Conservation (phyloP, 2,329 filamentous ascomycete genomes). For the Penicillium sp. region DNA sequence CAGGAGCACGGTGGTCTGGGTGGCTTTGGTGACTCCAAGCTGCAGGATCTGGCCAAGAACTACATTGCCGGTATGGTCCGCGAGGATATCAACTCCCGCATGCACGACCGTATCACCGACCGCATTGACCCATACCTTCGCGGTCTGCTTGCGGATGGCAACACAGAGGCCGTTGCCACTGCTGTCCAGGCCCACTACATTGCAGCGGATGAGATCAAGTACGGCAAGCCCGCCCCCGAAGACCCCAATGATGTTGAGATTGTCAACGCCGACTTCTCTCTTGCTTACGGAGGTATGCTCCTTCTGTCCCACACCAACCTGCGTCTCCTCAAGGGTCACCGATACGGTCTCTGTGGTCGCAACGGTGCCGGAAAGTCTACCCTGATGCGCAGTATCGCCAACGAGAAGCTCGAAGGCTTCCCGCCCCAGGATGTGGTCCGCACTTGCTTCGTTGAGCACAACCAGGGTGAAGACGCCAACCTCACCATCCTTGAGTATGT, state of each 20-base stretch:
- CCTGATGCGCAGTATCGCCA: conserved; percentile 93
- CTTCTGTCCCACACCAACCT: conserved; percentile 94
- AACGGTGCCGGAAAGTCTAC: conserved; percentile 99
- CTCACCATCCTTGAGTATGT: conserved; percentile 95
- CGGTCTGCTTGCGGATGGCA: conserved; percentile 63
- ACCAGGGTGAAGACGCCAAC: conserved; percentile 96
- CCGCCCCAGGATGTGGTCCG: conserved; percentile 87
- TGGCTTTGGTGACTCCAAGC: conserved; percentile 59
- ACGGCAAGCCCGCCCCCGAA: conserved; percentile 77
- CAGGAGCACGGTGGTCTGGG: conserved; percentile 66
- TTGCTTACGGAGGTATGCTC: conserved; percentile 97
- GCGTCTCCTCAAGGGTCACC: conserved; percentile 89
- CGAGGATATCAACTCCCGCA: conserved; percentile 82
- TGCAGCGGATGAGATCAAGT: conserved; percentile 83
- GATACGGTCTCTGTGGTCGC: conserved; percentile 93
- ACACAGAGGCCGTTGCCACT: conserved; percentile 65
- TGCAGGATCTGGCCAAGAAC: conserved; percentile 66
- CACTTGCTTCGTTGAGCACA: conserved; percentile 98
- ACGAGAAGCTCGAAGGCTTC: conserved; percentile 95
- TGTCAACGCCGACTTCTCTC: conserved; percentile 95
- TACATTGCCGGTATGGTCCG: conserved; percentile 84
- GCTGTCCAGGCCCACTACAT: conserved; percentile 76
- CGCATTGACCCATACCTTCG: conserved; percentile 74
- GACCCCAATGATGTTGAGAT: conserved; percentile 94
- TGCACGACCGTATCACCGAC: conserved; percentile 68